A percentile compares a stretch with the other conserved stretches of the same genome.
These are phyloP conservation scores for Rhododendron kiyosumense DNA, from an alignment of 148 eudicot species.

Conservation along the genomic window DNA sequence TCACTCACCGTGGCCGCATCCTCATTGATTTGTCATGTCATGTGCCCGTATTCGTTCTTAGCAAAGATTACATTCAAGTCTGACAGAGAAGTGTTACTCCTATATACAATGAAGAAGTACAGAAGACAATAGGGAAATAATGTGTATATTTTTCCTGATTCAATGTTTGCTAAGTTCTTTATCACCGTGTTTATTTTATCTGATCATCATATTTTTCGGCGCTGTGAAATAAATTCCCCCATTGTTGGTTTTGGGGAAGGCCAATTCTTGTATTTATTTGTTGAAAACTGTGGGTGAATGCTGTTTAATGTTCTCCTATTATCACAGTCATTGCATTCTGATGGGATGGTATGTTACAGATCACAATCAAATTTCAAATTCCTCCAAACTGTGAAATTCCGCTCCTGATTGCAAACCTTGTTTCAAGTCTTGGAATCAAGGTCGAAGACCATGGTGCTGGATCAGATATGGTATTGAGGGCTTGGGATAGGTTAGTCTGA, in stretches of 20 bases:
- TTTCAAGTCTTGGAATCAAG: constrained; percentile 68
- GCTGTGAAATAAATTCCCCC: background rate
- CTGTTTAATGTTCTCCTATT: background rate
- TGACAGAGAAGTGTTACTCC: background rate
- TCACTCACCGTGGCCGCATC: background rate
- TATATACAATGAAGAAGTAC: background rate
- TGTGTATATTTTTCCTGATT: background rate
- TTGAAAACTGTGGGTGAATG: background rate
- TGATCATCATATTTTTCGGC: background rate
- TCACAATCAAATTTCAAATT: constrained; percentile 85
- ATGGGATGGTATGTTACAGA: constrained; percentile 33
- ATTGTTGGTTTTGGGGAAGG: background rate
- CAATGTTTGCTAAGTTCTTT: background rate
- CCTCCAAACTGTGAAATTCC: constrained; percentile 78
- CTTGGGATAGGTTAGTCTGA: constrained; percentile 78
- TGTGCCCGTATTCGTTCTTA: background rate
- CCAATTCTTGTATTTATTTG: background rate
- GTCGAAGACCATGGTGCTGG: constrained; percentile 45
- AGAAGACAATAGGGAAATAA: background rate
- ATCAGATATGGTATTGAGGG: constrained; percentile 72
- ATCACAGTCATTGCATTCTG: background rate
- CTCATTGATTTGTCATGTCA: background rate
- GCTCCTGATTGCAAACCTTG: constrained; percentile 68
- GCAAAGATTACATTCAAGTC: background rate
- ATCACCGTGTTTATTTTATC: background rate